Evolutionary conservation across 139 green algal species (phyloP).

Genomic region (Ettlia oleoabundans): DNA sequence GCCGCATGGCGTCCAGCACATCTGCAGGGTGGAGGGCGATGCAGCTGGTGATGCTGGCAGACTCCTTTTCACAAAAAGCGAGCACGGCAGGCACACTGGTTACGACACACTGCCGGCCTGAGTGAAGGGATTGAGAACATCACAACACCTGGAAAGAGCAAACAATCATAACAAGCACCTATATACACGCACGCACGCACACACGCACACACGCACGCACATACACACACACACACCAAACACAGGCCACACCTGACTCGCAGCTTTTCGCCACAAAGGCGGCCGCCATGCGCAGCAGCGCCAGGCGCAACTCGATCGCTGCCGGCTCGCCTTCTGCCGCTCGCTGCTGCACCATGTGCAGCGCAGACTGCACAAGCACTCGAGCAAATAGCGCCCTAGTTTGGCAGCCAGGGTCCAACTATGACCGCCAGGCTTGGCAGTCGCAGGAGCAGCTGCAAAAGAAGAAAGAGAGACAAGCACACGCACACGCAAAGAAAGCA

Average conservation of each 20-base stretch:
- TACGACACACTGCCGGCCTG: too few species aligned
- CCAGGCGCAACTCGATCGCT: conserved; percentile 62
- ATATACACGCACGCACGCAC: not conserved
- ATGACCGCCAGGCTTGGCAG: too few species aligned
- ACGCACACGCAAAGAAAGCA: too few species aligned
- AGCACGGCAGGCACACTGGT: not conserved
- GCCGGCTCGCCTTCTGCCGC: conserved; percentile 35
- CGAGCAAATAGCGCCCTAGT: too few species aligned
- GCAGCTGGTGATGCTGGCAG: too few species aligned
- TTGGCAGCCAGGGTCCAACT: too few species aligned
- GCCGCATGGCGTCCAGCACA: conserved; percentile 33
- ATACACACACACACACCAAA: not conserved
- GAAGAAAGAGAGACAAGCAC: too few species aligned
- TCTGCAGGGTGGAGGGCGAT: not conserved
- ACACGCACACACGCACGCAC: not conserved
- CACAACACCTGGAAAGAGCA: too few species aligned
- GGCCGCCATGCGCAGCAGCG: conserved; percentile 71
- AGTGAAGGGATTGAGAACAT: too few species aligned
- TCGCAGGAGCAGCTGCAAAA: too few species aligned
- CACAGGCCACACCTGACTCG: not conserved
- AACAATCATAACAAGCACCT: too few species aligned
- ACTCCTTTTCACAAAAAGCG: too few species aligned
- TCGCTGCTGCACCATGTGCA: conserved; percentile 34
- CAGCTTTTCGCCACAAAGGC: conserved; percentile 62
- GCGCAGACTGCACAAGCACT: conserved; percentile 19